Evolutionary conservation across 495 filamentous ascomycete species (phyloP), one percentile per base, ranked within the genome.

Genomic region (Bacidia rubella): DNA sequence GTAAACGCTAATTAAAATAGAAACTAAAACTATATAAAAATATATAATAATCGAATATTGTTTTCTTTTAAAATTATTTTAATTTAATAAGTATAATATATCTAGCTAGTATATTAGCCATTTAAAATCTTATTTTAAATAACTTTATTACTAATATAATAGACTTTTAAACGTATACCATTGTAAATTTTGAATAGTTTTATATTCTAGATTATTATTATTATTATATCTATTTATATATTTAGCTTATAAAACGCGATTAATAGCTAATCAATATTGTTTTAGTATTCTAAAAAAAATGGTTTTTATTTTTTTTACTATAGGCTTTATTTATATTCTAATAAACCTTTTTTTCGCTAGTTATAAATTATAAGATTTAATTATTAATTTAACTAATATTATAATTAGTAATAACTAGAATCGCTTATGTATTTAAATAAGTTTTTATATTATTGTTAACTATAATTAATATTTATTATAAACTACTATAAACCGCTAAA

Each of bases 191-290:
- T n/a, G n/a, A n/a, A n/a, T n/a, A n/a, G n/a, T n/a, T n/a, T n/a
- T n/a, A n/a, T n/a, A n/a, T n/a, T n/a, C n/a, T n/a, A n/a, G n/a
- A n/a, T 35, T 7, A 7, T 35, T 35, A 35, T 7, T 35, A 35
- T 35, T 35, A 7, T 35, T 15, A 7, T n/a, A n/a, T n/a, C n/a
- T 7, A 35, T 7, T 7, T 35, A 7, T 35, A 35, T 7, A 35
- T 35, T 35, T 7, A 35, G 5, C 15, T 35, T 7, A 7, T 7
- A 35, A 7, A 35, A 35, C 15, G 27, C 12, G 26, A 10, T 0
- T 61, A 60, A 11, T 10, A 7, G 26, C 26, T 27, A 38, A 27
- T 27, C 15, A 35, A 35, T 35, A 35, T 35, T 35, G 15, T 7
- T 7, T 35, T 7, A 7, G 5, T 7, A 15, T 35, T 35, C 15